A percentile compares a stretch with the other conserved stretches of the same genome.
Conservation (phyloP, 257 asterid genomes). For the Leonotis leonurus region DNA sequence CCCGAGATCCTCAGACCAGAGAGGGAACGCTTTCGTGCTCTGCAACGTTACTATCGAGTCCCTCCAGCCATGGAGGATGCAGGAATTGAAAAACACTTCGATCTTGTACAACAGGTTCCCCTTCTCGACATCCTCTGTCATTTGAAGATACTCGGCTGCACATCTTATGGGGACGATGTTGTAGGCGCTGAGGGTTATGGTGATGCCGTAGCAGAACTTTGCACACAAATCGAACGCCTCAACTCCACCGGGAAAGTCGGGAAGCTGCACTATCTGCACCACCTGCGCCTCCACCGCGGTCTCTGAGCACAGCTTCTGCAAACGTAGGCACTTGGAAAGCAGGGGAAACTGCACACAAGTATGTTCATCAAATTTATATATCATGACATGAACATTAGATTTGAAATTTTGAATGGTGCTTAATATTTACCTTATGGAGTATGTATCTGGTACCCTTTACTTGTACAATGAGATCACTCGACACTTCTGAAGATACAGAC, state of each 20-base stretch:
- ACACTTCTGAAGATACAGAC: conserved; percentile 74
- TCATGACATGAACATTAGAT: no score
- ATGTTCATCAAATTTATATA: background rate
- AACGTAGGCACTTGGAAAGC: conserved; percentile 60
- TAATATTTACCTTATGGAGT: conserved; percentile 84
- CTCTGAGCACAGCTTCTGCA: conserved; percentile 59
- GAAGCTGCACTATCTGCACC: conserved; percentile 49
- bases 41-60: conserved; percentile 64
- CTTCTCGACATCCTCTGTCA: conserved; percentile 87
- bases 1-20: conserved; percentile 60
- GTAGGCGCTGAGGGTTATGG: conserved; percentile 75
- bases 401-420: no score
- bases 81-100: conserved; percentile 70
- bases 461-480: conserved; percentile 75
- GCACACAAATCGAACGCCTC: conserved; percentile 88
- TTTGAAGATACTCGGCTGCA: conserved; percentile 77
- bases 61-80: conserved; percentile 79
- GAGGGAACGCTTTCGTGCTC: conserved; percentile 50
- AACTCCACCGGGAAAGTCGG: conserved; percentile 76
- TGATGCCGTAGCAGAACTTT: conserved; percentile 86
- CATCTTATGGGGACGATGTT: conserved; percentile 65
- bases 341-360: conserved; percentile 66
- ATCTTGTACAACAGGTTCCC: conserved; percentile 68
- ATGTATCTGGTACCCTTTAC: conserved; percentile 64
- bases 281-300: conserved; percentile 38